These are phyloP conservation scores for Bimuria novae-zelandiae DNA, from an alignment of 2,329 filamentous ascomycete genomes.

Conservation along the genomic window DNA sequence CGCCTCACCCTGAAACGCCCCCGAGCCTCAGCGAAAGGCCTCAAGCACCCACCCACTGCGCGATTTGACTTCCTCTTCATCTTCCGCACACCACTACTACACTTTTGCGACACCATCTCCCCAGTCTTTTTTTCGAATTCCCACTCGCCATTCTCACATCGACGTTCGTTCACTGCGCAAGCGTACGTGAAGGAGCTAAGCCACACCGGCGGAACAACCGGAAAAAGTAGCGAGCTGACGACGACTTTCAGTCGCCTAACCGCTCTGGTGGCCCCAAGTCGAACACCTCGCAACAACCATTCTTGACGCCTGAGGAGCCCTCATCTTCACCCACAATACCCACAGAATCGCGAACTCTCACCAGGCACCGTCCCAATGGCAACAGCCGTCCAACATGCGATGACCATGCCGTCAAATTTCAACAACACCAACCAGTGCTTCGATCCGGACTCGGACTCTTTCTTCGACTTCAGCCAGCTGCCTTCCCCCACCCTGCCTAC, in stretches of 20 bases:
- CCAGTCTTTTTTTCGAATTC: no score
- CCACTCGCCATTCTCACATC: no score
- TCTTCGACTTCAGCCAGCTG: constrained; percentile 63
- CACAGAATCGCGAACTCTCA: constrained; percentile 15
- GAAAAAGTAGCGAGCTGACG: constrained; percentile 43
- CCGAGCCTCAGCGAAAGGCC: constrained; percentile 28
- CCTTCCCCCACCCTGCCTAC: constrained; percentile 63
- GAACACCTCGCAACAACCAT: constrained; percentile 27
- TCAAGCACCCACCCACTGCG: constrained; percentile 15
- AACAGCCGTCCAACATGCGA: constrained; percentile 41
- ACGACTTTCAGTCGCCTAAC: constrained; percentile 42
- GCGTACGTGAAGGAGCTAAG: constrained; percentile 23
- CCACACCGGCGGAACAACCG: constrained; percentile 38
- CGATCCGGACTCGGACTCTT: constrained; percentile 47
- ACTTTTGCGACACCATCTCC: not conserved
- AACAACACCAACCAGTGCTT: constrained; percentile 40
- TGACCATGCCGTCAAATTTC: constrained; percentile 43
- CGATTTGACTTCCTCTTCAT: constrained; percentile 3
- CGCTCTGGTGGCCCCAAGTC: constrained; percentile 25
- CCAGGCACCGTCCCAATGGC: constrained; percentile 34
- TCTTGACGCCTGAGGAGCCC: constrained; percentile 34
- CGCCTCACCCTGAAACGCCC: constrained; percentile 30
- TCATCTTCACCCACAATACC: constrained; percentile 14
- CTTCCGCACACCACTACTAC: constrained; percentile 8
- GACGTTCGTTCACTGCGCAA: constrained; percentile 4